phyloP scores from a whole-genome alignment of 768 basidiomycete species.

The Pleurotus tuoliensis region DNA sequence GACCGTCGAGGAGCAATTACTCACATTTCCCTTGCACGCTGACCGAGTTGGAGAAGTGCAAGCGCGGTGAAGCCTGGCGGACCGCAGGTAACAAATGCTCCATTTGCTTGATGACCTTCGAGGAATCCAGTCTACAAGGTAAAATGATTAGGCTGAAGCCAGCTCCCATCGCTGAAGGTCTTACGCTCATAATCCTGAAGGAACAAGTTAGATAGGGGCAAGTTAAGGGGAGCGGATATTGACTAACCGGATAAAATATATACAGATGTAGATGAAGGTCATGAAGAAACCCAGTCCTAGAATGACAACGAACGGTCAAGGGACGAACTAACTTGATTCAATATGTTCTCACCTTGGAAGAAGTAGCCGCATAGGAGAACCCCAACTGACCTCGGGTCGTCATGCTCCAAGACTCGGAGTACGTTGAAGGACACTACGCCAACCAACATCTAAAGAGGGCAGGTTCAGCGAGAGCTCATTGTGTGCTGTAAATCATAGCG shows the following conservation, averaged over 20 bases:
- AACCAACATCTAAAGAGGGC: slow-evolving; percentile 35
- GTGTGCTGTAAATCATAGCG: slow-evolving; percentile 9
- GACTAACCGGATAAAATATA: slow-evolving; percentile 41
- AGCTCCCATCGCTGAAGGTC: neutral
- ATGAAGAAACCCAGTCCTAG: slow-evolving; percentile 43
- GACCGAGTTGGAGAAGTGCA: slow-evolving; percentile 42
- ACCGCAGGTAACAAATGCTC: slow-evolving; percentile 44
- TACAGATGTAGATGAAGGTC: slow-evolving; percentile 47
- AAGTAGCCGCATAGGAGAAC: slow-evolving; percentile 41
- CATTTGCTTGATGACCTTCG: slow-evolving; percentile 44
- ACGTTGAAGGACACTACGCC: slow-evolving; percentile 44
- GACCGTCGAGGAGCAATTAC: slow-evolving; percentile 4
- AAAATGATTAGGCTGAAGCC: neutral
- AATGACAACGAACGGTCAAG: neutral
- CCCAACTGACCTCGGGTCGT: slow-evolving; percentile 33
- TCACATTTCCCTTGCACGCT: slow-evolving; percentile 32
- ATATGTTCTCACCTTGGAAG: slow-evolving; percentile 35
- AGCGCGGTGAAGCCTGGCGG: slow-evolving; percentile 49
- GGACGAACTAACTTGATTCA: neutral
- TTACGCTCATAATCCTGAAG: slow-evolving; percentile 35
- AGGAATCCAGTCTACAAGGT: slow-evolving; percentile 39
- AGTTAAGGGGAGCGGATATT: neutral
- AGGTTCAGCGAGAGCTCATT: neutral
- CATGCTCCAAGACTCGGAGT: slow-evolving; percentile 29
- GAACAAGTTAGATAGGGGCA: neutral